phyloP scores from a whole-genome alignment of 345 rosid genomes.

The Syzygium grande region DNA sequence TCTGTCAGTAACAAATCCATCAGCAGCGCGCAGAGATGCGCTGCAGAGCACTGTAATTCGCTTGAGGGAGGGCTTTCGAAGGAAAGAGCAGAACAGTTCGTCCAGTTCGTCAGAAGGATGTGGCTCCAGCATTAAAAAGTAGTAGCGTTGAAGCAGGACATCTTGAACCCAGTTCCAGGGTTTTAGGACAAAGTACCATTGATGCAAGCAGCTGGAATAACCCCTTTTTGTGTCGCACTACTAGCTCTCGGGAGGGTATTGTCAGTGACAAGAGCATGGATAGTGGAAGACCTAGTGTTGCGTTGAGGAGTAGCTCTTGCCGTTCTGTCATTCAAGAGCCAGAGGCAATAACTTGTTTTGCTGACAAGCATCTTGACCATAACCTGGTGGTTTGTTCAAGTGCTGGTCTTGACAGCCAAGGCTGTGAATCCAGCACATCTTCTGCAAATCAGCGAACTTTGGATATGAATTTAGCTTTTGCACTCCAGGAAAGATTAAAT shows the following conservation, averaged over 20 bases:
- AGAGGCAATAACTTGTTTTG: constrained; percentile 59
- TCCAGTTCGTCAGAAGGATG: constrained; percentile 98
- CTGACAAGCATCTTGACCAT: constrained; percentile 60
- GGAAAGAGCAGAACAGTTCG: constrained; percentile 83
- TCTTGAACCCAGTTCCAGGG: constrained; percentile 49
- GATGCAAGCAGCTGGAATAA: constrained; percentile 52
- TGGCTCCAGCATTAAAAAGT: constrained; percentile 92
- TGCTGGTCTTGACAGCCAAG: constrained; percentile 90
- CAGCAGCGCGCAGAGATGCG: constrained; percentile 97
- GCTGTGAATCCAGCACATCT: constrained; percentile 90
- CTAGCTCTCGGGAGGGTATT: constrained; percentile 77
- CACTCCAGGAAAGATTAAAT: constrained; percentile 80
- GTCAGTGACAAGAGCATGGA: constrained; percentile 92
- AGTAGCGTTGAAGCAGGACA: constrained; percentile 84
- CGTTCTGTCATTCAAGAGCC: constrained; percentile 81
- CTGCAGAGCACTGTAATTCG: constrained; percentile 92
- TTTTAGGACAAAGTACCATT: constrained; percentile 29
- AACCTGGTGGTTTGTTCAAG: constrained; percentile 62
- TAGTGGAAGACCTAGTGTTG: constrained; percentile 94
- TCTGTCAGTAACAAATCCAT: constrained; percentile 78
- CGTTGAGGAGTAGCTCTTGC: constrained; percentile 80
- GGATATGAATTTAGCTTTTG: constrained; percentile 82
- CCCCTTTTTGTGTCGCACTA: constrained; percentile 42
- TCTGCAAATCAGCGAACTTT: constrained; percentile 79
- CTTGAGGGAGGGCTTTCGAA: constrained; percentile 92